Evolutionary conservation across 2,329 filamentous ascomycete species (phyloP).

Genomic region (Exophiala bonariae): DNA sequence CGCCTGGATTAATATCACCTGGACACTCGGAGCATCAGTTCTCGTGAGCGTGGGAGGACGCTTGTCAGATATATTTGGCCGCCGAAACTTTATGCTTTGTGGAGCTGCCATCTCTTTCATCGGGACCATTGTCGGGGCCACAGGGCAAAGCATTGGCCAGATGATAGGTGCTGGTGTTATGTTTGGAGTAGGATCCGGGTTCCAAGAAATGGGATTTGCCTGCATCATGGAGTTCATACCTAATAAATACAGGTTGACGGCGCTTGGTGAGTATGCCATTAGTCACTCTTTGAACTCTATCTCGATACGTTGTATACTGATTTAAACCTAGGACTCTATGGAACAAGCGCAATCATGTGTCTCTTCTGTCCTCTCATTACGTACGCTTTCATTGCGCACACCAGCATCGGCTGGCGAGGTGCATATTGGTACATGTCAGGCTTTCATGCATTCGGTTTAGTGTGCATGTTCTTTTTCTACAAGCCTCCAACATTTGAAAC

Average conservation of each 20-base stretch:
- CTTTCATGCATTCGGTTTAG: slow-evolving; percentile 1
- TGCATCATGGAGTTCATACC: slow-evolving; percentile 42
- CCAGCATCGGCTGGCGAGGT: slow-evolving; percentile 48
- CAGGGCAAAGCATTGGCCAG: slow-evolving; percentile 36
- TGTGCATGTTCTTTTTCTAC: slow-evolving; percentile 41
- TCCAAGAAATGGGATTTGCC: slow-evolving; percentile 42
- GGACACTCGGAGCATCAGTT: slow-evolving; percentile 13
- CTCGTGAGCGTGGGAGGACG: slow-evolving; percentile 34
- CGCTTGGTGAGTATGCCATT: slow-evolving; percentile 30
- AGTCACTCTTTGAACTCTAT: slow-evolving; percentile 25
- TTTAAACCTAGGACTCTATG: slow-evolving; percentile 4
- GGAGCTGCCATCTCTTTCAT: slow-evolving; percentile 36
- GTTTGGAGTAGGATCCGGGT: slow-evolving; percentile 38
- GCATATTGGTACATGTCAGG: slow-evolving; percentile 39
- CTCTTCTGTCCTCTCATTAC: slow-evolving; percentile 48
- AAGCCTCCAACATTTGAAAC: slow-evolving; percentile 49
- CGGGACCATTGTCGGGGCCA: slow-evolving; percentile 39
- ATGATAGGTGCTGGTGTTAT: slow-evolving; percentile 41
- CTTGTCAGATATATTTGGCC: slow-evolving; percentile 38
- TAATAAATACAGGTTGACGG: slow-evolving; percentile 37
- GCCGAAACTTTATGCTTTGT: slow-evolving; percentile 36
- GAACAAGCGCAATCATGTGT: slow-evolving; percentile 30
- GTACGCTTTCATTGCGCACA: slow-evolving; percentile 45
- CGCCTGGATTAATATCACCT: slow-evolving; percentile 16
- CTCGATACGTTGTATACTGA: not conserved